Evolutionary conservation across 495 filamentous ascomycete genomes (phyloP).

Genomic region (Hypoxylon subgilvum): DNA sequence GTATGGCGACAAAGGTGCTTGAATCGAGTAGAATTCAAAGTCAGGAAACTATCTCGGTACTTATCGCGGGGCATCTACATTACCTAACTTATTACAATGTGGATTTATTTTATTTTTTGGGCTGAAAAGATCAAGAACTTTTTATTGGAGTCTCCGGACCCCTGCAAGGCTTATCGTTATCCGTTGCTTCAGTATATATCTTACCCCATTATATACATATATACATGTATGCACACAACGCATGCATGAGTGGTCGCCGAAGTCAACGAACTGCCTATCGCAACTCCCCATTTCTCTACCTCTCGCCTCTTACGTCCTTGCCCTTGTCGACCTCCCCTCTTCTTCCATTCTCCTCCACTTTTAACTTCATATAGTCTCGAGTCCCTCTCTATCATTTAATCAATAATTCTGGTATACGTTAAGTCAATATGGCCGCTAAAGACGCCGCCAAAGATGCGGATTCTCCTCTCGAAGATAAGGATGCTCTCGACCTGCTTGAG

Average conservation of each 20-base stretch:
- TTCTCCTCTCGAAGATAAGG: slow-evolving; percentile 69
- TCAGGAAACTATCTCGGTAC: too few species aligned
- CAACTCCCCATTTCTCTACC: slow-evolving; percentile 21
- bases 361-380: neutral
- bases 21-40: too few species aligned
- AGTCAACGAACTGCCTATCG: slow-evolving; percentile 9
- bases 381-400: neutral
- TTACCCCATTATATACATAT: too few species aligned
- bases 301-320: neutral
- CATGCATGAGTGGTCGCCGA: neutral
- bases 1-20: neutral
- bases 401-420: neutral
- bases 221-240: too few species aligned
- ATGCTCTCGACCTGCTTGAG: slow-evolving; percentile 83
- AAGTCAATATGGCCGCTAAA: slow-evolving; percentile 25
- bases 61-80: too few species aligned
- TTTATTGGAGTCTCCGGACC: slow-evolving; percentile 22
- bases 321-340: neutral
- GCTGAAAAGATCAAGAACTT: slow-evolving; percentile 29
- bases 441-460: too few species aligned
- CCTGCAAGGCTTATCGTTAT: slow-evolving; percentile 13
- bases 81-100: too few species aligned
- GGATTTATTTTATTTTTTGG: too few species aligned
- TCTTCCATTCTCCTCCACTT: neutral
- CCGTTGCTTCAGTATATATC: slow-evolving; percentile 7